Base-by-base conservation (phyloP, 371 early-diverging fungal genomes). In the Mortierella polycephala region DNA sequence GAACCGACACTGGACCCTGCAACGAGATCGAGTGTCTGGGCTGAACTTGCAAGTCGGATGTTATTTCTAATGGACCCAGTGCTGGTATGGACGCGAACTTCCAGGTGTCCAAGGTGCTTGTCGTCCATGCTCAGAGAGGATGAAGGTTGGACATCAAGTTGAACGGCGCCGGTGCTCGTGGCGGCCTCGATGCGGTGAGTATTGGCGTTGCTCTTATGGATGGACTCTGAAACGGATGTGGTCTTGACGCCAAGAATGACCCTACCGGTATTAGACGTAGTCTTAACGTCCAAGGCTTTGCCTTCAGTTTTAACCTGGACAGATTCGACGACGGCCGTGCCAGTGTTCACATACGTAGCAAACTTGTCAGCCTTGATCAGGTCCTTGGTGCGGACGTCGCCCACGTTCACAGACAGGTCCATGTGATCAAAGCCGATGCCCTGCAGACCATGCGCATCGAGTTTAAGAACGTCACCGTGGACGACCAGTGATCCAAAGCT, bases 91-190 rank as follows among this genome's bases (percentile, higher is more conserved):
- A 67, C 20, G 0, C 10, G 3, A 54, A 76, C 18, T 9, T 70
- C 41, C n/a, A 75, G 41, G 42, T 69, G 47, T 13, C 65, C 75
- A 18, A 57, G 54, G 21, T 68, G 64, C 56, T 64, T 37, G 57
- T 12, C 37, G 1, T 2, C 13, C 3, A 56, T 7, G 16, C 37
- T 6, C 8, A 18, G 16, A 14, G 44, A n/a, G 8, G 56, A 11
- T 12, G 50, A 21, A 4, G 63, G 59, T 1, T 20, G 42, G 11
- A 70, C 56, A 45, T 57, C 50, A 37, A 75, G 42, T 6, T 47
- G n/a, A 57, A 63, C 39, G 8, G 59, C 37, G 7, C 75, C 75
- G 0, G 70, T 70, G 5, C 16, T 23, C 23, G 75, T 18, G 14
- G 51, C 7, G 39, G 55, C 40, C 10, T 42, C 14, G 41, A 75